These are phyloP conservation scores for Kuraishia capsulata DNA, from an alignment of 805 yeast genomes.

Conservation along the genomic window DNA sequence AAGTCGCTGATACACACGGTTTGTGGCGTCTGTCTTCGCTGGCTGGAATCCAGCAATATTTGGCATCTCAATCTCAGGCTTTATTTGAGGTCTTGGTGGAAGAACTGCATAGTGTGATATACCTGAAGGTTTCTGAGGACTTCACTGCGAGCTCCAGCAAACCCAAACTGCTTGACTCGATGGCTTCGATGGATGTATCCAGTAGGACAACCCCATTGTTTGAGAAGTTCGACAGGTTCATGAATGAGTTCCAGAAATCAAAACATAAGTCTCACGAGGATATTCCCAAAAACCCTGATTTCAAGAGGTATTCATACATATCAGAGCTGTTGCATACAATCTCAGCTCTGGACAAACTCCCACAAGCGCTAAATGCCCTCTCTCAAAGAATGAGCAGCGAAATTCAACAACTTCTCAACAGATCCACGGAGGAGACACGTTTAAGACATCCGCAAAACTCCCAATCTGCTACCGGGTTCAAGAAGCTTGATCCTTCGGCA, in stretches of 20 bases:
- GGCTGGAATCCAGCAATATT: conserved; percentile 36
- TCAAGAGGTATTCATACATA: conserved; percentile 13
- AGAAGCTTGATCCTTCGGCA: conserved; percentile 16
- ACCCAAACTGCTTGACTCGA: not conserved
- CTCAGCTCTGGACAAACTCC: conserved; percentile 47
- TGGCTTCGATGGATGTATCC: not conserved
- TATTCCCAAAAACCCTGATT: not conserved
- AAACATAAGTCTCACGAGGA: not conserved
- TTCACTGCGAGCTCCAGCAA: not conserved
- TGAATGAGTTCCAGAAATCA: not conserved
- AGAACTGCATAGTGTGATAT: conserved; percentile 64
- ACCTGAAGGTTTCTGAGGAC: conserved; percentile 29
- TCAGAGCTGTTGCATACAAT: conserved; percentile 40
- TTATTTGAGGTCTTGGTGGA: conserved; percentile 69
- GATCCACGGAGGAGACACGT: conserved; percentile 45
- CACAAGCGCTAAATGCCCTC: conserved; percentile 46
- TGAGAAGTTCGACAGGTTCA: conserved; percentile 3
- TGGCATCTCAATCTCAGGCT: conserved; percentile 47
- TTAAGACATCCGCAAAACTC: conserved; percentile 2
- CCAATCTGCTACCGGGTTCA: conserved; percentile 4
- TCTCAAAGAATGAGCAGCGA: conserved; percentile 51
- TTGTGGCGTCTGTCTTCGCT: conserved; percentile 54
- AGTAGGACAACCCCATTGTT: not conserved
- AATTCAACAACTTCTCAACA: conserved; percentile 50
- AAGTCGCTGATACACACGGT: conserved; percentile 38